A percentile compares a stretch with the other conserved stretches of the same genome.
These are phyloP conservation scores for Gilbertella persicaria DNA, from an alignment of 371 early-diverging fungal genomes.

Conservation along the genomic window DNA sequence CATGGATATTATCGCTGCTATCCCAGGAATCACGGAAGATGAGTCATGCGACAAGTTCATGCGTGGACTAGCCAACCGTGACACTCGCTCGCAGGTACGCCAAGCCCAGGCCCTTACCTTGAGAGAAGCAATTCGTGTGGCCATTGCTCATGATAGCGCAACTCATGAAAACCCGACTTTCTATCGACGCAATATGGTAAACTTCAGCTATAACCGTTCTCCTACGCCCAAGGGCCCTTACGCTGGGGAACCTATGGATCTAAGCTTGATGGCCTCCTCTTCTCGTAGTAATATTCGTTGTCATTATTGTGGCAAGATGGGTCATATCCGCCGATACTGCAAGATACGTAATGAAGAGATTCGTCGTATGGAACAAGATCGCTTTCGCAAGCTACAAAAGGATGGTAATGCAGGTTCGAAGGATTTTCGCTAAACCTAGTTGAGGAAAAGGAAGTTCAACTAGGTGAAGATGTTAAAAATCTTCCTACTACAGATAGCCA, in stretches of 20 bases:
- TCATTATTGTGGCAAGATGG: conserved; percentile 5
- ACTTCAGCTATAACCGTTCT: not conserved
- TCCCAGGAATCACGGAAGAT: not conserved
- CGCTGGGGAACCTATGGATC: too few species aligned
- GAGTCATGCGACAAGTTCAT: not conserved
- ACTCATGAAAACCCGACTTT: too few species aligned
- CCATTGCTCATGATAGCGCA: too few species aligned
- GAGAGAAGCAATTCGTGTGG: not conserved
- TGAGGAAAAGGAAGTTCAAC: conserved; percentile 2
- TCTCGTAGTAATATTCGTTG: too few species aligned
- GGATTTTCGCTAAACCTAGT: conserved; percentile 7
- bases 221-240: not conserved
- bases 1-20: not conserved
- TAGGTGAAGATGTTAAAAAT: not conserved
- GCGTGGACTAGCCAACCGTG: not conserved
- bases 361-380: not conserved
- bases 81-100: not conserved
- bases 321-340: conserved; percentile 1
- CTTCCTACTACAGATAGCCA: not conserved
- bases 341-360: not conserved
- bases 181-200: too few species aligned
- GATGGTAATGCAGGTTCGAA: not conserved
- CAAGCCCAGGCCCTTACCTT: not conserved
- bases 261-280: too few species aligned
- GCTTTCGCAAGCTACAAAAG: not conserved